phyloP scores from a whole-genome alignment of 2,329 filamentous ascomycete genomes.

The Phyllosticta citrichinensis region DNA sequence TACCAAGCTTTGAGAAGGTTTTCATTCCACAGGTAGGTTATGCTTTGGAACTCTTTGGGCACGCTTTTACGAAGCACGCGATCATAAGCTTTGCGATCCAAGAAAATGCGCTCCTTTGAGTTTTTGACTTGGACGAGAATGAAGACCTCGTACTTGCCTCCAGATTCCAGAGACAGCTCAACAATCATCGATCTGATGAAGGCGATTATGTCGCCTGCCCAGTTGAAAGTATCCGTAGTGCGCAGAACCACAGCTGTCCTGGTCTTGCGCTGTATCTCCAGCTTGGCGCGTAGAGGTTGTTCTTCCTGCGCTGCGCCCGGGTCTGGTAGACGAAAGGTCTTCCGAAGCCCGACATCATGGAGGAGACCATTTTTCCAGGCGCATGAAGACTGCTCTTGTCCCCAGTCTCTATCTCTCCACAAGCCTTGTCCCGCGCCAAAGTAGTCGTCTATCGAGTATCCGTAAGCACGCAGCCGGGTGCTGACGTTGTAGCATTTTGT shows the following conservation, averaged over 20 bases:
- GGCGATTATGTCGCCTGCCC: conserved; percentile 35
- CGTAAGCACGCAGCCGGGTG: conserved; percentile 5
- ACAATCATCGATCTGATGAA: conserved; percentile 37
- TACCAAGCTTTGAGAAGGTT: conserved; percentile 39
- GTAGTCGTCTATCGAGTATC: not conserved
- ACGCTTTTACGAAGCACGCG: conserved; percentile 52
- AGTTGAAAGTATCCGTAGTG: conserved; percentile 36
- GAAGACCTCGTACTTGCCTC: conserved; percentile 39
- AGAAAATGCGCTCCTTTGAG: conserved; percentile 46
- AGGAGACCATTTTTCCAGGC: conserved; percentile 47
- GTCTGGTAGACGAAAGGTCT: conserved; percentile 3
- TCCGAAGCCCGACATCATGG: not conserved
- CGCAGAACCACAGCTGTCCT: conserved; percentile 35
- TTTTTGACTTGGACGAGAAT: conserved; percentile 43
- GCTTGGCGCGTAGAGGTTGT: not conserved
- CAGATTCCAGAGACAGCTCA: conserved; percentile 35
- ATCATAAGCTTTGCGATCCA: conserved; percentile 49
- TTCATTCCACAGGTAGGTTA: conserved; percentile 69
- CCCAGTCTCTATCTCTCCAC: conserved; percentile 45
- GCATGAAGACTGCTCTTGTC: conserved; percentile 59
- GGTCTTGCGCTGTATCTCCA: not conserved
- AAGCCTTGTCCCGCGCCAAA: not conserved
- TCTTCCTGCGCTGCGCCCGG: not conserved
- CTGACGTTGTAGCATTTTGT: conserved; percentile 6
- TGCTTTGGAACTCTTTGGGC: conserved; percentile 58